Evolutionary conservation across 495 filamentous ascomycete genomes (phyloP).

Genomic region (Talaromyces wortmannii): DNA sequence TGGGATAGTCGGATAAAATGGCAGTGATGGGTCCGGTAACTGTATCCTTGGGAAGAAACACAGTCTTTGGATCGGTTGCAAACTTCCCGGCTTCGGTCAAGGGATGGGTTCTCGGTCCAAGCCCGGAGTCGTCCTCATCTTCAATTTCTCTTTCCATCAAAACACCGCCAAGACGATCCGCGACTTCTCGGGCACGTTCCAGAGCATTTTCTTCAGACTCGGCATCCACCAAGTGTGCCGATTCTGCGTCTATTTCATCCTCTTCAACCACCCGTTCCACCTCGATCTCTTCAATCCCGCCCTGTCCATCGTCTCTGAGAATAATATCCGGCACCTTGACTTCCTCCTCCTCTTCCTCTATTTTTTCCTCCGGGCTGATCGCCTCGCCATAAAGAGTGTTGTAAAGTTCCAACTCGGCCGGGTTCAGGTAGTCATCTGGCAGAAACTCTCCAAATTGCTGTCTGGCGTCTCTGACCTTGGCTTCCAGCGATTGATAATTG

Average conservation of each 20-base stretch:
- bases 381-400: conserved; percentile 70
- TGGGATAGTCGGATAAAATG: conserved; percentile 58
- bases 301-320: conserved; percentile 52
- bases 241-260: conserved; percentile 29
- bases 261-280: conserved; percentile 23
- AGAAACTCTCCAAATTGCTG: conserved; percentile 71
- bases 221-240: background rate
- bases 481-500: conserved; percentile 44
- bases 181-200: conserved; percentile 35
- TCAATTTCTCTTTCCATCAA: conserved; percentile 39
- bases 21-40: conserved; percentile 61
- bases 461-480: conserved; percentile 59
- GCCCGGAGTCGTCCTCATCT: conserved; percentile 39
- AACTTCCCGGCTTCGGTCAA: conserved; percentile 58
- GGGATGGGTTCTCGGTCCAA: conserved; percentile 48
- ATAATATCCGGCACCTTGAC: conserved; percentile 30
- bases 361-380: conserved; percentile 40
- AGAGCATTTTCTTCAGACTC: conserved; percentile 18
- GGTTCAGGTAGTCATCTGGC: conserved; percentile 63
- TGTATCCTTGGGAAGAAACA: conserved; percentile 57
- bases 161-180: conserved; percentile 40
- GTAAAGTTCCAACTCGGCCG: conserved; percentile 68
- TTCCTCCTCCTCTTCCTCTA: conserved; percentile 23
- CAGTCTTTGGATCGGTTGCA: conserved; percentile 59
- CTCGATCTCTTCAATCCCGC: conserved; percentile 55